Evolutionary conservation across 1,139 yeast species (phyloP).

Genomic region (Yamadazyma buinensis): DNA sequence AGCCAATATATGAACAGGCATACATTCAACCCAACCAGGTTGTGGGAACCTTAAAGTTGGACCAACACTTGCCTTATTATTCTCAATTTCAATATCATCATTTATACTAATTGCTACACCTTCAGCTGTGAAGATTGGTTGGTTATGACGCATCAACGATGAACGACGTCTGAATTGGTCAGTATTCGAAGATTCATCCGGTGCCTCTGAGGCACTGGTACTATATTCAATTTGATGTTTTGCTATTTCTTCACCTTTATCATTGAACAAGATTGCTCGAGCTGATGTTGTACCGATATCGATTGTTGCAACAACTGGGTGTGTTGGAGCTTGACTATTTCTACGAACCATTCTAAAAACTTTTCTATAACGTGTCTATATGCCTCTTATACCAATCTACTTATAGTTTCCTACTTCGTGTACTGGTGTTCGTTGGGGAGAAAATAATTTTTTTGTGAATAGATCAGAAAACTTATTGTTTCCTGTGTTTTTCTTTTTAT

Average conservation of each 20-base stretch:
- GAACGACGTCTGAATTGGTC: constrained; percentile 51
- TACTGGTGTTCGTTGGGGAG: too few relatives aligned
- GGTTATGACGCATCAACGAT: constrained; percentile 46
- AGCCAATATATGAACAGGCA: constrained; percentile 79
- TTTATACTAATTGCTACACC: constrained; percentile 64
- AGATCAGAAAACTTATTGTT: too few relatives aligned
- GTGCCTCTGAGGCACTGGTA: constrained; percentile 63
- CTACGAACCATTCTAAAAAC: constrained; percentile 42
- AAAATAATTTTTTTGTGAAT: too few relatives aligned
- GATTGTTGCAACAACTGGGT: constrained; percentile 64
- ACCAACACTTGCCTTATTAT: constrained; percentile 48
- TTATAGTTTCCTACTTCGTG: too few relatives aligned
- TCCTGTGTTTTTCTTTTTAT: too few relatives aligned
- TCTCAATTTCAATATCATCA: constrained; percentile 62
- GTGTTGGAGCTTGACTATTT: constrained; percentile 35
- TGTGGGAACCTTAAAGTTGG: constrained; percentile 73
- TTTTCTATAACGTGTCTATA: too few relatives aligned
- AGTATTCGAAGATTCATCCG: constrained; percentile 41
- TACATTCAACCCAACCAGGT: constrained; percentile 94
- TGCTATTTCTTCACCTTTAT: constrained; percentile 72
- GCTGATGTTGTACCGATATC: constrained; percentile 96
- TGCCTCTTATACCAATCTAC: too few relatives aligned
- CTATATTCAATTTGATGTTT: constrained; percentile 87
- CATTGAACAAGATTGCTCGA: constrained; percentile 79
- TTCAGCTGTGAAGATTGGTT: constrained; percentile 66